phyloP scores from a whole-genome alignment of 164 flowering plant genomes.

The Annona cherimola region DNA sequence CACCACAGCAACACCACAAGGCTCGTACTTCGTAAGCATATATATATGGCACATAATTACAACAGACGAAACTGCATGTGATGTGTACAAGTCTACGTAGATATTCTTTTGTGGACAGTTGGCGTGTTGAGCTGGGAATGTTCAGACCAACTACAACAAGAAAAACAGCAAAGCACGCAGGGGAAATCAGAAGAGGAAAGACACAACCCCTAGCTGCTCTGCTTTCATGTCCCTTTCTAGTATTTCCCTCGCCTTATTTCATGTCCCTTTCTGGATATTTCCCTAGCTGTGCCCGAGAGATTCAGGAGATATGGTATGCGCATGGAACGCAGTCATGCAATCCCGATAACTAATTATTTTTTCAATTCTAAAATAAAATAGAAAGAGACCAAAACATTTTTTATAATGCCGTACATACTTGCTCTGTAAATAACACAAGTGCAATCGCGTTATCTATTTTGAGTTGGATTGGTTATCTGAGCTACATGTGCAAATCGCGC shows the following conservation, averaged over 20 bases:
- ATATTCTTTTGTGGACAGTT: neutral
- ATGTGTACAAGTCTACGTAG: neutral
- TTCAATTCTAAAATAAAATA: too few relatives aligned
- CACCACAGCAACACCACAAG: too few relatives aligned
- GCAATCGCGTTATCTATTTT: too few relatives aligned
- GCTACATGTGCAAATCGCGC: neutral
- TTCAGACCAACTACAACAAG: conserved; percentile 8
- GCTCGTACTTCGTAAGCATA: too few relatives aligned
- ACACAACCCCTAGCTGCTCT: conserved; percentile 6
- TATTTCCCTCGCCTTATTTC: neutral
- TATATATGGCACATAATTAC: neutral
- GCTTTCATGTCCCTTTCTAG: conserved; percentile 3
- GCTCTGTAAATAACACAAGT: too few relatives aligned
- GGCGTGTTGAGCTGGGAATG: conserved; percentile 24
- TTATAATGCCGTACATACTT: too few relatives aligned
- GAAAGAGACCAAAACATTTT: too few relatives aligned
- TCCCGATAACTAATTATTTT: too few relatives aligned
- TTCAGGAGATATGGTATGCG: too few relatives aligned
- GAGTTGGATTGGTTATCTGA: too few relatives aligned
- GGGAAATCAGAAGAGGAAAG: neutral
- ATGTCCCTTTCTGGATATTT: neutral
- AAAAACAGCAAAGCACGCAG: neutral
- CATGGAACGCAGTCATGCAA: too few relatives aligned
- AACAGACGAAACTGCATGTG: neutral
- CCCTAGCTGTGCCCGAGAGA: neutral